A percentile compares a stretch with the other conserved stretches of the same genome.
Conservation (phyloP, 768 basidiomycete species). For the Pulveroboletus sp. region DNA sequence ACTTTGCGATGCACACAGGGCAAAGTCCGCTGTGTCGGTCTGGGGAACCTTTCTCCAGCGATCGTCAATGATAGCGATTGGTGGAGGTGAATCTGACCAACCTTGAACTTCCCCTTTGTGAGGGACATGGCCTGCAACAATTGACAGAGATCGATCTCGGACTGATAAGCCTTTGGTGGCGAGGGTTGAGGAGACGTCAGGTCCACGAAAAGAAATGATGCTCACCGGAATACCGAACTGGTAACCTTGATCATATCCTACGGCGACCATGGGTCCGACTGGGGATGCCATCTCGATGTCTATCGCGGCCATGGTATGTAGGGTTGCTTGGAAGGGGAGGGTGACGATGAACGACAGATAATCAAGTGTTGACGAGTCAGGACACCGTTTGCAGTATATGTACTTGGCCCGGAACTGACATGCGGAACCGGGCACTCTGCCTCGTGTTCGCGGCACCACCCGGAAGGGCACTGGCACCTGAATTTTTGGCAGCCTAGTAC, state of each 20-base stretch:
- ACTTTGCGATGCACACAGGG: conserved; percentile 30
- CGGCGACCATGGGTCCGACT: conserved; percentile 26
- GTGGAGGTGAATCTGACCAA: conserved; percentile 9
- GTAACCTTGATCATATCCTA: conserved; percentile 17
- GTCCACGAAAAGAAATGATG: background rate
- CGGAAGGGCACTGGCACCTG: conserved; percentile 4
- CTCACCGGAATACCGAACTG: conserved; percentile 24
- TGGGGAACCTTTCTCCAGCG: conserved; percentile 34
- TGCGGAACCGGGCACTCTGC: conserved; percentile 24
- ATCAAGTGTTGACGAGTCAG: conserved; percentile 10
- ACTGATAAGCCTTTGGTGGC: conserved; percentile 21
- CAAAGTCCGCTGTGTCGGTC: conserved; percentile 15
- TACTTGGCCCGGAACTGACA: conserved; percentile 23
- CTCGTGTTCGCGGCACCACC: conserved; percentile 27
- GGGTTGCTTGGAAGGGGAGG: background rate
- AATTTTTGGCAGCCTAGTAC: no score
- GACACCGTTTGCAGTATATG: conserved; percentile 20
- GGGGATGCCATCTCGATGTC: conserved; percentile 34
- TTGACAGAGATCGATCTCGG: conserved; percentile 48
- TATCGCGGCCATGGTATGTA: conserved; percentile 22
- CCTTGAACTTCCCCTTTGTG: conserved; percentile 34
- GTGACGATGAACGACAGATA: conserved; percentile 7
- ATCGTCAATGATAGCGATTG: conserved; percentile 13
- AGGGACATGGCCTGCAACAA: conserved; percentile 51
- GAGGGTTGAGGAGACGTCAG: conserved; percentile 2